Evolutionary conservation across 2,329 filamentous ascomycete species (phyloP), one percentile per base, ranked within the genome.

Genomic region (Phialemoniopsis sp.): DNA sequence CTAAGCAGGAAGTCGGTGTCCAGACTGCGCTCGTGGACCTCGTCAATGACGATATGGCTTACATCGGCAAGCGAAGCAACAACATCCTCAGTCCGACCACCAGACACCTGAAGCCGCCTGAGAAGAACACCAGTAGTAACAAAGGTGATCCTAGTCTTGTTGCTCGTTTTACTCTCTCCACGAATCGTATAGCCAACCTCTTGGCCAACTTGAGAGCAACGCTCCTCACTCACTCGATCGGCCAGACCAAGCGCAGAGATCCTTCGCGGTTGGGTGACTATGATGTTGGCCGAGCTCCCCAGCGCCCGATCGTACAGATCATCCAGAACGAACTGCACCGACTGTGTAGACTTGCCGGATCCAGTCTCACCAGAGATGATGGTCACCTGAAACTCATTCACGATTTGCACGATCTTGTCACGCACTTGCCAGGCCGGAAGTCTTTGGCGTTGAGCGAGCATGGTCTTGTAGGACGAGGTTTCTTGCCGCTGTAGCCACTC

Each of bases 331-430:
- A 97, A 98, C 59, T 98, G 93, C 28, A 97, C 89, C 3, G 89
- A 93, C 60, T 98, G 93, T 1, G 93, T 97, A 36, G 88, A 95
- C 63, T 98, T 98, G 56, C 93, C 93, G 14, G 89, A 95, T 38
- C 93, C 93, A 4, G 93, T 98, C 64, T 97, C 93, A 50, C 93
- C 93, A 32, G 90, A 94, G 51, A 98, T 93, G 53, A 98, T 96
- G 1, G 89, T 95, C 37, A 98, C 89, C 60, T 96, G 85, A 54
- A 91, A 81, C 5, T 73, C 68, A 32, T 75, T 75, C 36, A 98
- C 87, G 0, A 87, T 85, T 15, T 76, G 61, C 9, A 97, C 79
- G 21, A 98, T 87, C 2, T 75, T 70, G 15, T 91, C 82, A 51
- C 80, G 82, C 52, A 93, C 80, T 43, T 79, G 78, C 93, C 93